Conservation (phyloP, 345 rosid species). For the Salix arbutifolia region DNA sequence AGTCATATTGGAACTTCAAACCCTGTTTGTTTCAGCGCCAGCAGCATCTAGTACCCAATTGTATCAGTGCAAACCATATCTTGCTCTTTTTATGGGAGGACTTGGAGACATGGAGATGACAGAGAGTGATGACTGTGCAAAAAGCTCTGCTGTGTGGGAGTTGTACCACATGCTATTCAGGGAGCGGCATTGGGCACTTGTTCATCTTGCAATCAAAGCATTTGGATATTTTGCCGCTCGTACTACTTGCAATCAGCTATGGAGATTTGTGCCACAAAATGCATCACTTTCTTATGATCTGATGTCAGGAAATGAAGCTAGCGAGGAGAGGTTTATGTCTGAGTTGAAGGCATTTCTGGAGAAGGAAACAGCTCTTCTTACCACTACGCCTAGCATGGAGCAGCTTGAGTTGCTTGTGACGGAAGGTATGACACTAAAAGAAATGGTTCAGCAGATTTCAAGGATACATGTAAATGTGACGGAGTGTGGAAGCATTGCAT, state of each 20-base stretch:
- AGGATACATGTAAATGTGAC: conserved; percentile 15
- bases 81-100: conserved; percentile 72
- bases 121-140: conserved; percentile 58
- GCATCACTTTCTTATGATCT: conserved; percentile 80
- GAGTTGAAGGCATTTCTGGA: conserved; percentile 77
- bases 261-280: conserved; percentile 80
- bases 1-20: conserved; percentile 59
- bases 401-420: conserved; percentile 45
- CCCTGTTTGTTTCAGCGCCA: conserved; percentile 48
- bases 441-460: conserved; percentile 30
- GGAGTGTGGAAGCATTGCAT: conserved; percentile 21
- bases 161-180: conserved; percentile 71
- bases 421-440: conserved; percentile 57
- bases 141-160: conserved; percentile 65
- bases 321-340: conserved; percentile 65
- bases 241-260: conserved; percentile 69
- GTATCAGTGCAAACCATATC: conserved; percentile 49
- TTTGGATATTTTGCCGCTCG: conserved; percentile 86
- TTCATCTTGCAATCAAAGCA: conserved; percentile 62
- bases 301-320: conserved; percentile 50
- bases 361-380: conserved; percentile 59
- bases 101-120: conserved; percentile 53
- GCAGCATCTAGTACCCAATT: conserved; percentile 35
- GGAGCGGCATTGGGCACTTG: conserved; percentile 77
- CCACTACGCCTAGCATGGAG: conserved; percentile 36